Base-by-base conservation (phyloP, 1,284 basidiomycete species). In the Bondarzewia mesenterica region DNA sequence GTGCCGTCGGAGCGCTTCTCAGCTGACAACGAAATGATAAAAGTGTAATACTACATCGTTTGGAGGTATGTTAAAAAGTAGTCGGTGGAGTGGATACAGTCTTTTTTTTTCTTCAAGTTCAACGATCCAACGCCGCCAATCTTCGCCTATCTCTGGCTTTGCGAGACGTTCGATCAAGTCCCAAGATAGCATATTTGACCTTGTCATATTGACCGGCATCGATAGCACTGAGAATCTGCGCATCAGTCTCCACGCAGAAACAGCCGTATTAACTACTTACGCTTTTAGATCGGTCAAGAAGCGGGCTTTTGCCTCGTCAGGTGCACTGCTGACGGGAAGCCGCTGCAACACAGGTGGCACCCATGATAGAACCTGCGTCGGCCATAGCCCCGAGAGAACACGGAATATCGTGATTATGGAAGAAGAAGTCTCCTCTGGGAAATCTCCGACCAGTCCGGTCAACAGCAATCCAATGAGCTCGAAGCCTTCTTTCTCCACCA, bases 341-440 rank as follows among this genome's bases (percentile, higher is more conserved):
- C 80, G 77, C 57, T 87, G 81, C 20, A 94, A 63, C 12, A 89
- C 76, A 26, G 76, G 65, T 2, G 84, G 80, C 14, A 93, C 64
- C 86, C 91, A 95, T 8, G 70, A 61, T 16, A 85, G 67, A 46
- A 94, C 65, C 59, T 87, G 80, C 6, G 72, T 63, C 0, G 87
- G 75, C 75, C 87, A 89, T 12, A 81, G 62, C 25, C 71, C 67
- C 25, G 84, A 77, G 42, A 94, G 63, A 25, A 81, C 72, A 29
- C 89, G 78, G 60, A 97, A 77, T 54, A 96, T 82, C 2, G 83
- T 82, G 40, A 92, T 79, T 27, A 93, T 83, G 40, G 74, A 66
- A 6, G 86, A 77, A 23, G 85, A 74, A 2, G 82, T 77, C 52
- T 98, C 94, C 58, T 94, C 93, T 2, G 90, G 89, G 63, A 94